Base-by-base conservation (phyloP, 2,329 filamentous ascomycete species). In the Colletotrichum orbiculare region DNA sequence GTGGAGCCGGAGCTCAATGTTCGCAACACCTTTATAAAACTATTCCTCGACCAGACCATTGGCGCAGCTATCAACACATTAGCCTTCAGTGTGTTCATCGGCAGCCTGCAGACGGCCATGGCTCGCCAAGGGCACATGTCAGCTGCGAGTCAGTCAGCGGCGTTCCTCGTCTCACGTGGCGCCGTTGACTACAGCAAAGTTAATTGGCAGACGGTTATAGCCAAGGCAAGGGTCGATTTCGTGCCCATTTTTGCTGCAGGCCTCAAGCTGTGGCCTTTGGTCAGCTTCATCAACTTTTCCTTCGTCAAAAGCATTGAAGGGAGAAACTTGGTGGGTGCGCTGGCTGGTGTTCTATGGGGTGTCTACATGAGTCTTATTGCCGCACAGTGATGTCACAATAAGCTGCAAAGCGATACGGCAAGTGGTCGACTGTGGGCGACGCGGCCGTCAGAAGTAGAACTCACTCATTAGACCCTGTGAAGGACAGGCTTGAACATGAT, bases 311-410 rank as follows among this genome's bases (percentile, higher is more conserved):
- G 89, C n/a, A 86, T 93, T 4, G 85, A 93, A 71, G 84, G 85
- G 56, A 83, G 92, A 42, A 89, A 91, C 54, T 78, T 94, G 39
- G 85, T 94, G 67, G 91, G 89, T n/a, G 87, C 88, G 69, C 75
- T 90, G 54, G 91, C 90, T 15, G 91, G 92, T 6, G 82, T 95
- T 33, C 84, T 81, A 12, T 95, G 92, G 92, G 89, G 89, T 0
- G 82, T 94, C 46, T 94, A 92, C 75, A 80, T 94, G 77, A 93
- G 90, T 73, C 78, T 94, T 71, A 77, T 87, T 68, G 84, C 83
- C 46, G 78, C 77, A 17, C 54, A 66, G 54, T 68, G 49, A 67
- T 25, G 73, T 10, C 2, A 9, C 15, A 3, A 46, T 41, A 13
- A 41, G 38, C 38, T 13, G 38, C 38, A 13, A 13, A n/a, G 43